These are phyloP conservation scores for Cotoneaster glaucophyllus DNA, from an alignment of 306 rosid genomes.

Conservation along the genomic window DNA sequence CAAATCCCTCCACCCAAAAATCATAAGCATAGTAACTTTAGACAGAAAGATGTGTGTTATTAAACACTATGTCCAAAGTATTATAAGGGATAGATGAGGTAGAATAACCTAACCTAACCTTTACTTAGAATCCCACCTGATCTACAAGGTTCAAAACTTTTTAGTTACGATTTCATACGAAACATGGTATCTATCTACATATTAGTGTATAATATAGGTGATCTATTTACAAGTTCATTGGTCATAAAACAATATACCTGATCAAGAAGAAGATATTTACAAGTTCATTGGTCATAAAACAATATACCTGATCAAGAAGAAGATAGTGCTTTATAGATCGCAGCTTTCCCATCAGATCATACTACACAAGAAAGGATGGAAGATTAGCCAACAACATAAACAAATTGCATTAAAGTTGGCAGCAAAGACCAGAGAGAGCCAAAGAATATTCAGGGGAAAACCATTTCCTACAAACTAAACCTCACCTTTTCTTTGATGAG, in stretches of 20 bases:
- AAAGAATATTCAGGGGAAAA: conserved; percentile 1
- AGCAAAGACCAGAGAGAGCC: conserved; percentile 12
- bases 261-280: conserved; percentile 79
- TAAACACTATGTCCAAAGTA: background rate
- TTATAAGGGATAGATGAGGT: background rate
- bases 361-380: conserved; percentile 42
- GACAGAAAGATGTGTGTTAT: background rate
- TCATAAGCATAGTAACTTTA: background rate
- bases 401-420: background rate
- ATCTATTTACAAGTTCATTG: background rate
- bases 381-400: conserved; percentile 5
- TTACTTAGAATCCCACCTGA: background rate
- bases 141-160: background rate
- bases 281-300: background rate
- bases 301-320: conserved; percentile 92
- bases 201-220: background rate
- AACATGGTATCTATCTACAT: background rate
- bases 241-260: conserved; percentile 50
- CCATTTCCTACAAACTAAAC: conserved; percentile 7
- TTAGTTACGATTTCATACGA: background rate
- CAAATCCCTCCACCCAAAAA: background rate
- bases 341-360: conserved; percentile 82
- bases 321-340: conserved; percentile 92
- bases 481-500: conserved; percentile 89
- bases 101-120: background rate